Evolutionary conservation across 331 rosid species (phyloP), one percentile per base, ranked within the genome.

Genomic region (Malus hybrid): DNA sequence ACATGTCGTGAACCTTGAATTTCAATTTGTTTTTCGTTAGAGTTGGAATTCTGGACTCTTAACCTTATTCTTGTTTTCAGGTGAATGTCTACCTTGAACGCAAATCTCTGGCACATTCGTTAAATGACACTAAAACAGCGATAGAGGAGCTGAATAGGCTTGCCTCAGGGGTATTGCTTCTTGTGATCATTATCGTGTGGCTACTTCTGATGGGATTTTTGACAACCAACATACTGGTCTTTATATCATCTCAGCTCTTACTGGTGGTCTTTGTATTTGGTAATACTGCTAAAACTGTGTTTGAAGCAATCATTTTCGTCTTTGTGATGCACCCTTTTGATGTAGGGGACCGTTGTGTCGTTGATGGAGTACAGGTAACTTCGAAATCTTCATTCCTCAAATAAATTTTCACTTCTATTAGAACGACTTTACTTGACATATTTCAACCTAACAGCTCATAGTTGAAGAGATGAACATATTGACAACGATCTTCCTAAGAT

Each of bases 401-500:
- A 24, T n/a, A 13, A 6, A 0, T 42, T 10, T 75, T 71, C 19
- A 36, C 60, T 81, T 20, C 55, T 36, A 67, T 5, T 48, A 24
- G 66, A 34, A 36, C 69, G 46, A 46, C 69, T 16, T 65, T 19
- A 29, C 75, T 39, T 82, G 64, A 84, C 36, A 27, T 19, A 9
- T 82, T 54, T 6, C 62, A 56, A 44, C 73, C 78, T 77, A 39
- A 24, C 87, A 94, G 97, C 78, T 94, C 96, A 46, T 82, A 60
- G 99, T 91, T 50, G 99, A 92, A 84, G 96, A 94, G 91, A 90
- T 92, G 99, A 91, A 90, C 82, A 88, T 94, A 74, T 59, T 94
- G 81, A 85, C 92, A 12, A 91, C 95, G 39, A 71, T 92, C 67
- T 92, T 94, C 82, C 80, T 94, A 86, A 86, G 82, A 81, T 85